These are phyloP conservation scores for Saturnispora sanitii DNA, from an alignment of 805 yeast genomes.

Conservation along the genomic window DNA sequence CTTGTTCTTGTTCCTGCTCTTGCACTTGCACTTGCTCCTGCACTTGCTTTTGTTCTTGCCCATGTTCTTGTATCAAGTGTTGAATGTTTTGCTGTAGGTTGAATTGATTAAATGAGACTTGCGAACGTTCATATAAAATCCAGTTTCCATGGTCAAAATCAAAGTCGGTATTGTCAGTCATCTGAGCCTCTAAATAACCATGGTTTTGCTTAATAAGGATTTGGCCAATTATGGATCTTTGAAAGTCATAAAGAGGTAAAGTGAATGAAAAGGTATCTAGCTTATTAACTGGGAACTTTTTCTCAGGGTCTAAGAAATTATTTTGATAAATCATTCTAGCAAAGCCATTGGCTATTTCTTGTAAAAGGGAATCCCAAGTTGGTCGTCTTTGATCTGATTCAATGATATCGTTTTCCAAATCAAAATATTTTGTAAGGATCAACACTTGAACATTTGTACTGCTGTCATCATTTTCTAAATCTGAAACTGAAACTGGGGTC, in stretches of 20 bases:
- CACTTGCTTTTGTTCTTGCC: no score
- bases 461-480: neutral
- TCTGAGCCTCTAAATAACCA: constrained; percentile 4
- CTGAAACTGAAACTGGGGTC: neutral
- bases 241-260: constrained; percentile 11
- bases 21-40: no score
- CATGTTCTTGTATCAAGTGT: no score
- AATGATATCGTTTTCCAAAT: neutral
- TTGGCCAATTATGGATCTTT: constrained; percentile 11
- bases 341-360: constrained; percentile 10
- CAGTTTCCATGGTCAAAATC: constrained; percentile 5
- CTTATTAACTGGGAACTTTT: neutral
- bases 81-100: no score
- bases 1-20: no score
- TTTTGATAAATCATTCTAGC: neutral
- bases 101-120: neutral
- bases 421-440: constrained; percentile 6
- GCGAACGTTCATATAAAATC: neutral
- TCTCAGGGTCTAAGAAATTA: constrained; percentile 3
- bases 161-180: neutral
- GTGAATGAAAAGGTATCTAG: constrained; percentile 9
- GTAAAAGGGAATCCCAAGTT: neutral
- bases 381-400: neutral
- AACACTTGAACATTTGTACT: no score
- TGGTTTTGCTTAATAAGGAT: constrained; percentile 11